Percentiles rank a stretch among this genome's conserved stretches.
These are phyloP conservation scores for Heliosperma pusillum DNA, from an alignment of 148 eudicot genomes.

Conservation along the genomic window DNA sequence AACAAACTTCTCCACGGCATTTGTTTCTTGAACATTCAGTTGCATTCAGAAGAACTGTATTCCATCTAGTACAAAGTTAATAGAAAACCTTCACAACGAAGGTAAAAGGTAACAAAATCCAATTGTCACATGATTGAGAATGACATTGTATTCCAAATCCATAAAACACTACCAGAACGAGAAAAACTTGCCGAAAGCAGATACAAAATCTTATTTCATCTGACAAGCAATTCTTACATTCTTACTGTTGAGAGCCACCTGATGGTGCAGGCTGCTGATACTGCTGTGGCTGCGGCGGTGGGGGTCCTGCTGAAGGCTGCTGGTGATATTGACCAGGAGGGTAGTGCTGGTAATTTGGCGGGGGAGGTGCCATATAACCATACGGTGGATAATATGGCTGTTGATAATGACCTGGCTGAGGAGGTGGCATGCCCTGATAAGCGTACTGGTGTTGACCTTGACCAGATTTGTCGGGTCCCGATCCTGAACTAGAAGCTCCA, in stretches of 20 bases:
- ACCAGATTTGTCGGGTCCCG: slow-evolving; percentile 45
- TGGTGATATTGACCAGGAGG: slow-evolving; percentile 44
- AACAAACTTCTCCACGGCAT: too few relatives aligned
- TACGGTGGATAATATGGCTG: slow-evolving; percentile 67
- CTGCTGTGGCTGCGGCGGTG: slow-evolving; percentile 27
- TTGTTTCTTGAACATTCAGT: too few relatives aligned
- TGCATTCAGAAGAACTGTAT: not conserved
- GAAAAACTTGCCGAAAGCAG: not conserved
- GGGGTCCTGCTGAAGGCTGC: slow-evolving; percentile 25
- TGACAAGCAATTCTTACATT: slow-evolving; percentile 1
- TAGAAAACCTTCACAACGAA: not conserved
- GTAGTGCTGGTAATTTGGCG: slow-evolving; percentile 60
- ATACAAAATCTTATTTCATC: not conserved
- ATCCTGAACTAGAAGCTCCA: slow-evolving; percentile 48
- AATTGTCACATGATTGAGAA: slow-evolving; percentile 9
- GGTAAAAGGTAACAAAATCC: slow-evolving; percentile 6
- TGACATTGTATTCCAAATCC: slow-evolving; percentile 9
- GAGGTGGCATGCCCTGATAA: slow-evolving; percentile 55
- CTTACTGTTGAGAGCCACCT: slow-evolving; percentile 24
- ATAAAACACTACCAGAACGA: slow-evolving; percentile 14
- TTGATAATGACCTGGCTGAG: slow-evolving; percentile 58
- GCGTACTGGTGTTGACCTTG: slow-evolving; percentile 42
- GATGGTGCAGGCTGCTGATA: slow-evolving; percentile 25
- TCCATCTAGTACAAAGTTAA: not conserved
- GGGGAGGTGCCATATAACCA: slow-evolving; percentile 66